Evolutionary conservation across 495 filamentous ascomycete genomes (phyloP).

Genomic region (Daldinia decipiens): DNA sequence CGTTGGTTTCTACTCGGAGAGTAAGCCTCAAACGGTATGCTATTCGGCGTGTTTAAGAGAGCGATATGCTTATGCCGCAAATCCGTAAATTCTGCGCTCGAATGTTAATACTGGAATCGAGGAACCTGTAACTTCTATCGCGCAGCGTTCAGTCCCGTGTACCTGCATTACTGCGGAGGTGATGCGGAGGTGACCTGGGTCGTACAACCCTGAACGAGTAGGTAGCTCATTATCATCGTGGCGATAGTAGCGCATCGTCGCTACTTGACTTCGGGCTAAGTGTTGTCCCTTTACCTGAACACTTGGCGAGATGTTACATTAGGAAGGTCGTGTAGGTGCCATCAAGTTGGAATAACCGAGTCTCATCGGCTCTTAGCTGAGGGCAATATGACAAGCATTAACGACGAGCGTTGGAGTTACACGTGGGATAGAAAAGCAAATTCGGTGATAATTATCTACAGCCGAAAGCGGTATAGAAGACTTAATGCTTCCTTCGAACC

Average conservation of each 20-base stretch:
- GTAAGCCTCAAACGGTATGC: constrained; percentile 20
- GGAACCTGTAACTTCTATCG: background rate
- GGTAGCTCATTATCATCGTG: constrained; percentile 7
- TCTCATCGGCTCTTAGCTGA: constrained; percentile 30
- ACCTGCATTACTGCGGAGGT: constrained; percentile 12
- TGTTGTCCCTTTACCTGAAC: constrained; percentile 30
- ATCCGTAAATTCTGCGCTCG: constrained; percentile 11
- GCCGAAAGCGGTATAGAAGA: background rate
- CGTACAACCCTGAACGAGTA: constrained; percentile 11
- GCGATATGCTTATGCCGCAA: constrained; percentile 23
- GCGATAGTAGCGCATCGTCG: constrained; percentile 6
- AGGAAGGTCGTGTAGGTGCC: constrained; percentile 35
- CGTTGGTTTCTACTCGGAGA: constrained; percentile 20
- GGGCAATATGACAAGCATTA: constrained; percentile 26
- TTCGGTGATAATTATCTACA: constrained; percentile 15
- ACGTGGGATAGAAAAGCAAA: constrained; percentile 34
- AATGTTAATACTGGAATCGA: background rate
- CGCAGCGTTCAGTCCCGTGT: constrained; percentile 17
- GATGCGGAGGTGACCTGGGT: constrained; percentile 16
- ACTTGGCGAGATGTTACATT: constrained; percentile 19
- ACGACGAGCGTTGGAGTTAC: constrained; percentile 31
- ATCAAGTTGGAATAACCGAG: constrained; percentile 18
- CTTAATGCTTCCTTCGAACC: constrained; percentile 34
- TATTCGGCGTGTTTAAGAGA: constrained; percentile 8
- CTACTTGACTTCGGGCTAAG: constrained; percentile 18